Evolutionary conservation across 352 stramenopile genomes (phyloP).

Genomic region (Pythium utonaiense): DNA sequence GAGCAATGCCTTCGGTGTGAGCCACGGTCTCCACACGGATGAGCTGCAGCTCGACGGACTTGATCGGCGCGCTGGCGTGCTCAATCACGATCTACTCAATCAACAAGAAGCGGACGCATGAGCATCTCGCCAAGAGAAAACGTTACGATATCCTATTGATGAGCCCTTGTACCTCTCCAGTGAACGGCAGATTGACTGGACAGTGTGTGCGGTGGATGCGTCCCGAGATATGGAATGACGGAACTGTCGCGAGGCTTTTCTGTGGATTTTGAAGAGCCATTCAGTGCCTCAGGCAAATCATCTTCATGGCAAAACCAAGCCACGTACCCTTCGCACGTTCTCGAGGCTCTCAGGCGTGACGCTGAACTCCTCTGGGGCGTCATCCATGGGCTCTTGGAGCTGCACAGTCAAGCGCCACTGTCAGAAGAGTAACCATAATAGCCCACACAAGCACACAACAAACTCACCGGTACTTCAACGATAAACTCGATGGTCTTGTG

Average conservation of each 20-base stretch:
- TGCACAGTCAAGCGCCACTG: conserved; percentile 25
- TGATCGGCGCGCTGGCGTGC: conserved; percentile 69
- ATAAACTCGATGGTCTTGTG: conserved; percentile 89
- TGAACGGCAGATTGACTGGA: conserved; percentile 87
- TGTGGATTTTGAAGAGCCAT: conserved; percentile 8
- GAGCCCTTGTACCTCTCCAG: conserved; percentile 78
- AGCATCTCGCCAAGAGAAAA: neutral
- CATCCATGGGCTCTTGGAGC: conserved; percentile 51
- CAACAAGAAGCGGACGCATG: neutral
- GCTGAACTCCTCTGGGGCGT: conserved; percentile 69
- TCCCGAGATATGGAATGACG: conserved; percentile 79
- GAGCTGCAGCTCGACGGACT: conserved; percentile 88
- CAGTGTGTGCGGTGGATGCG: conserved; percentile 88
- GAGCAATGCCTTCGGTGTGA: conserved; percentile 67
- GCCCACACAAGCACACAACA: neutral
- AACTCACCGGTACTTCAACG: conserved; percentile 78
- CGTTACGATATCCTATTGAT: no score
- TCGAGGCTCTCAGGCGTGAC: conserved; percentile 85
- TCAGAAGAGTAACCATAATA: no score
- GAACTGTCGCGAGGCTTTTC: conserved; percentile 54
- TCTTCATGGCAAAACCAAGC: neutral
- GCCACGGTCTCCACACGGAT: conserved; percentile 88
- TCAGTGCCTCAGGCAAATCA: no score
- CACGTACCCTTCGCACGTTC: conserved; percentile 61
- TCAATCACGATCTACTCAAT: conserved; percentile 70